These are phyloP conservation scores for Cucumis melo DNA, from an alignment of 306 rosid species.

Conservation along the genomic window DNA sequence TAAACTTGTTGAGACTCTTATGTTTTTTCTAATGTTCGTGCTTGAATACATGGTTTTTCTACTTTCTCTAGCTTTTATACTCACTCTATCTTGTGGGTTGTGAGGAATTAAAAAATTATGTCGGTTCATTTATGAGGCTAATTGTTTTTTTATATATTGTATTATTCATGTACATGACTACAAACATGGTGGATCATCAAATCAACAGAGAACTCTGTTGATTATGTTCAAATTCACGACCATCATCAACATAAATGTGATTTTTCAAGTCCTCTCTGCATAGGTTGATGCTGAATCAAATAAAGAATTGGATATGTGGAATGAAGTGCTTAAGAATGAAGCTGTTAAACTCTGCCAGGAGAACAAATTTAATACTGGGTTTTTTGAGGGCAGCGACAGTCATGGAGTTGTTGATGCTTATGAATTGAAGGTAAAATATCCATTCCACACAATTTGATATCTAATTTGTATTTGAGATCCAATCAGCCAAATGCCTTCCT, in stretches of 20 bases:
- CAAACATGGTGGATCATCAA: neutral
- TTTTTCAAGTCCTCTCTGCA: neutral
- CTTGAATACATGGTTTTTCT: neutral
- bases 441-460: neutral
- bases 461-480: neutral
- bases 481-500: neutral
- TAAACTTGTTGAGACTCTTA: neutral
- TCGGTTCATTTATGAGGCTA: neutral
- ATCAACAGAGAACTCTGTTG: neutral
- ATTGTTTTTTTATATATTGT: neutral
- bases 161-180: neutral
- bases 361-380: constrained; percentile 82
- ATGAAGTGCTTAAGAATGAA: constrained; percentile 86
- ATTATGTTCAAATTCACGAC: neutral
- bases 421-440: constrained; percentile 57
- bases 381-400: constrained; percentile 86
- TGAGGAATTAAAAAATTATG: neutral
- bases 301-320: constrained; percentile 94
- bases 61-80: neutral
- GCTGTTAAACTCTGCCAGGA: constrained; percentile 79
- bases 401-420: constrained; percentile 75
- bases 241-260: neutral
- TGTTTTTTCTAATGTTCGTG: neutral
- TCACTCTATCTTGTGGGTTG: neutral
- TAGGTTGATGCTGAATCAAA: constrained; percentile 81